Evolutionary conservation across 2,329 filamentous ascomycete genomes (phyloP), one percentile per base, ranked within the genome.

Genomic region (Ceratocystis huliohia): DNA sequence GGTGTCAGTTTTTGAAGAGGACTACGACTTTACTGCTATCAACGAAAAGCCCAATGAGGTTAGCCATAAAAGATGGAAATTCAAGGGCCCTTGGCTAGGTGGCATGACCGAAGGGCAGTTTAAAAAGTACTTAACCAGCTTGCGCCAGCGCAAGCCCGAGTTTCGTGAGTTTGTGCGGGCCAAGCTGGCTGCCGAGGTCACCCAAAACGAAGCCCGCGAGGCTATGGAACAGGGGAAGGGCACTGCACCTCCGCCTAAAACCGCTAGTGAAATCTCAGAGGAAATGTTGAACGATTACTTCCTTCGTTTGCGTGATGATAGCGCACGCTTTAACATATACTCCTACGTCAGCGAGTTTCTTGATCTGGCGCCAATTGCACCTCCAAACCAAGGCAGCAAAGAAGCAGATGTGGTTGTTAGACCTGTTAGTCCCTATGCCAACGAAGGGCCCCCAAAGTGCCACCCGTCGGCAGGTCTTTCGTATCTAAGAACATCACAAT

Each of bases 31-130:
- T 62, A 86, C 82, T 50, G 74, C 75, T 33, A 70, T 79, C 30
- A 71, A 73, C 53, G 68, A 72, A 17, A 70, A 76, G 59, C 72
- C 72, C 30, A 70, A 64, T 22, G 71, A 76, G 50, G 71, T 73
- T 45, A 75, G 76, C 62, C 79, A 80, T 69, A 78, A 77, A 70
- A 79, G 85, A 69, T 88, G 86, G 86, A 87, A 84, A 72, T 88
- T 87, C 69, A 75, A 76, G 30, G 86, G 86, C 0, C 86, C 86
- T 2, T 88, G 84, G 84, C 77, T 88, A 44, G 84, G 84, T 44
- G 82, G 82, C 56, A 80, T 86, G 77, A 80, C 78, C 3, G 79
- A 85, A 68, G 84, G 84, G 20, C 78, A 84, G 15, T 87, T 88
- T 71, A 75, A 80, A 30, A 72, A 74, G 33, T 88, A 83, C 71